These are phyloP conservation scores for Apiospora aurea DNA, from an alignment of 2,329 filamentous ascomycete genomes.

Conservation along the genomic window DNA sequence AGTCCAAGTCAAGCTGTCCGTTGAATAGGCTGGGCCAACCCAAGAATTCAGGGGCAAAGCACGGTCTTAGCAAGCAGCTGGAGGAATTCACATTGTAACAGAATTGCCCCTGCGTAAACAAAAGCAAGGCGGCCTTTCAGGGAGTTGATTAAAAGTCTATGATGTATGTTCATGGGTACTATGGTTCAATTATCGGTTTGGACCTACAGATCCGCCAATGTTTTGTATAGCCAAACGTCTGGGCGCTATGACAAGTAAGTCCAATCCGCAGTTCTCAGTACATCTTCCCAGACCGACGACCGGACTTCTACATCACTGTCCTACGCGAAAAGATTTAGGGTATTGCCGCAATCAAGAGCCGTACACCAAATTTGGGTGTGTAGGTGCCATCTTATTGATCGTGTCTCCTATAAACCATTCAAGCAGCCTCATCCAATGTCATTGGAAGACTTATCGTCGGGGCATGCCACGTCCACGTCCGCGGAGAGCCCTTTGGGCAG, in stretches of 20 bases:
- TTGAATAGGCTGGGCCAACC: neutral
- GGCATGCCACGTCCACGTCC: conserved; percentile 91
- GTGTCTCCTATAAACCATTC: neutral
- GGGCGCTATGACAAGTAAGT: neutral
- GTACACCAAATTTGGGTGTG: neutral
- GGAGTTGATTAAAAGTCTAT: neutral
- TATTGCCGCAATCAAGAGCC: neutral
- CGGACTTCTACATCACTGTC: conserved; percentile 1
- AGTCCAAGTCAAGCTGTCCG: neutral
- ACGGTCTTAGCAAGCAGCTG: neutral
- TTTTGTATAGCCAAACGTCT: neutral
- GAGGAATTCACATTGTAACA: neutral
- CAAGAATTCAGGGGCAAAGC: neutral
- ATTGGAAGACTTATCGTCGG: conserved; percentile 63
- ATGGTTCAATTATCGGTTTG: neutral
- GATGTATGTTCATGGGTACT: neutral
- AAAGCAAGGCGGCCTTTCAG: neutral
- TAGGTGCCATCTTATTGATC: neutral
- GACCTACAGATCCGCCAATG: neutral
- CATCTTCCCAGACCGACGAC: conserved; percentile 8
- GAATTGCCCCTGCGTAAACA: neutral
- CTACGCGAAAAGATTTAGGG: neutral
- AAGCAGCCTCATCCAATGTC: neutral
- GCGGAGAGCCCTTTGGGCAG: conserved; percentile 86
- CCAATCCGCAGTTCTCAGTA: conserved; percentile 6